Percentiles rank a stretch among this genome's conserved stretches.
phyloP scores from a whole-genome alignment of 78 protist species.

The Chrysochromulina parva region DNA sequence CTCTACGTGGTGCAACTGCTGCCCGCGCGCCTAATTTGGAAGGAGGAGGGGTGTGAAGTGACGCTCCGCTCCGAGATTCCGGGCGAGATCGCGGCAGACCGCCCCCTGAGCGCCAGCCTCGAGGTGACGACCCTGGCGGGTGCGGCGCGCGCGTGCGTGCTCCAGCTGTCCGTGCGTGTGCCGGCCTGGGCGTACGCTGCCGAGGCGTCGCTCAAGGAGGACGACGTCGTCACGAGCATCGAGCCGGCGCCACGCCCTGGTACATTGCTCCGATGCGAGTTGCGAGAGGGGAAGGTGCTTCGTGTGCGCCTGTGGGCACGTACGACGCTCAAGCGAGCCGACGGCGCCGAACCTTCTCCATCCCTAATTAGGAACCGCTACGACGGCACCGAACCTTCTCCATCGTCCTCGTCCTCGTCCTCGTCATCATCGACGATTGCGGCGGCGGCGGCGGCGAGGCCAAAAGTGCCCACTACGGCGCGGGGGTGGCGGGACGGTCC shows the following conservation, averaged over 20 bases:
- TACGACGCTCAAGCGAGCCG: no score
- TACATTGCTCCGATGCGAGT: neutral
- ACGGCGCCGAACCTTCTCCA: no score
- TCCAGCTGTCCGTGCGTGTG: neutral
- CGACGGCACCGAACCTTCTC: no score
- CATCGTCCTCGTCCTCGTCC: no score
- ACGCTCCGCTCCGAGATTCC: neutral
- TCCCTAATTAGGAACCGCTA: no score
- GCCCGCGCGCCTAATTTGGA: neutral
- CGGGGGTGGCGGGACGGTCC: neutral
- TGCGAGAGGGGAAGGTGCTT: neutral
- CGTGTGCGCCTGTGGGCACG: neutral
- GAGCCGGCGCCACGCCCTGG: neutral
- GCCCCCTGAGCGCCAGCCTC: neutral
- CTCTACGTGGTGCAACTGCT: neutral
- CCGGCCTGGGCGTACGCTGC: neutral
- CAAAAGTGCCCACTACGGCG: neutral
- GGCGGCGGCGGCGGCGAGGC: neutral
- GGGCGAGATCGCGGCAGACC: neutral
- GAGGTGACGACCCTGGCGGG: no score
- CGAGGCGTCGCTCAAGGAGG: no score
- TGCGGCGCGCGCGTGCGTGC: neutral
- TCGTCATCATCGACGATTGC: neutral
- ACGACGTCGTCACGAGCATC: no score
- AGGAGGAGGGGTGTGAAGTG: neutral